These are phyloP conservation scores for Colletotrichum neosansevieriae DNA, from an alignment of 2,329 filamentous ascomycete genomes.

Conservation along the genomic window DNA sequence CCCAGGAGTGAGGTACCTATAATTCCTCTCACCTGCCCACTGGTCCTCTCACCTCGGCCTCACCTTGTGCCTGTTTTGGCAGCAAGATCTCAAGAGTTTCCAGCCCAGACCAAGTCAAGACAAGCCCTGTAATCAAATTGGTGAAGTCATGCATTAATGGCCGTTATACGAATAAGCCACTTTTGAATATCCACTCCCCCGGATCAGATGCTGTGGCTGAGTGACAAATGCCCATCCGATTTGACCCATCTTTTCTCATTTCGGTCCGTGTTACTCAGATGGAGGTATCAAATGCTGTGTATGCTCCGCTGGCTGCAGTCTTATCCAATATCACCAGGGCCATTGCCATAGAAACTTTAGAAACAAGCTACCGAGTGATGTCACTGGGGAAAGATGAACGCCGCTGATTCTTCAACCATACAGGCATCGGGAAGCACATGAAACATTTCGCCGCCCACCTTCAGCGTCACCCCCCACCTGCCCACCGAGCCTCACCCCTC, in stretches of 20 bases:
- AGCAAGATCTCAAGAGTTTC: neutral
- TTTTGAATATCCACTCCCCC: neutral
- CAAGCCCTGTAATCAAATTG: neutral
- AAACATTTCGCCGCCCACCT: constrained; percentile 32
- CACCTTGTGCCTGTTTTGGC: neutral
- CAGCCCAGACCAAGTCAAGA: neutral
- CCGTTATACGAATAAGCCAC: constrained; percentile 20
- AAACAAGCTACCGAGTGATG: constrained; percentile 24
- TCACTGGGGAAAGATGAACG: constrained; percentile 6
- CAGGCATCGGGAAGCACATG: constrained; percentile 34
- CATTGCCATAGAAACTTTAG: constrained; percentile 32
- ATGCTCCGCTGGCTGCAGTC: constrained; percentile 1
- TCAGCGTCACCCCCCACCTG: constrained; percentile 14
- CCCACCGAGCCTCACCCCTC: constrained; percentile 10
- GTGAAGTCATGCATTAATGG: constrained; percentile 7
- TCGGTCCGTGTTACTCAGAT: neutral
- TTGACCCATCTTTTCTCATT: neutral
- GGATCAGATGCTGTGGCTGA: neutral
- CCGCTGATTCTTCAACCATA: constrained; percentile 23
- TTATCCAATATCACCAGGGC: neutral
- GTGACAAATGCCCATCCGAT: neutral
- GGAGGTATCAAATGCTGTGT: no score
- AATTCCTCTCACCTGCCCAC: neutral
- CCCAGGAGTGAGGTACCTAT: rapidly evolving
- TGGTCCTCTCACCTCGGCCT: neutral